Percentiles rank a stretch among this genome's conserved stretches.
phyloP scores from a whole-genome alignment of 2,329 filamentous ascomycete species.

The Aspergillus oerlinghausenensis region DNA sequence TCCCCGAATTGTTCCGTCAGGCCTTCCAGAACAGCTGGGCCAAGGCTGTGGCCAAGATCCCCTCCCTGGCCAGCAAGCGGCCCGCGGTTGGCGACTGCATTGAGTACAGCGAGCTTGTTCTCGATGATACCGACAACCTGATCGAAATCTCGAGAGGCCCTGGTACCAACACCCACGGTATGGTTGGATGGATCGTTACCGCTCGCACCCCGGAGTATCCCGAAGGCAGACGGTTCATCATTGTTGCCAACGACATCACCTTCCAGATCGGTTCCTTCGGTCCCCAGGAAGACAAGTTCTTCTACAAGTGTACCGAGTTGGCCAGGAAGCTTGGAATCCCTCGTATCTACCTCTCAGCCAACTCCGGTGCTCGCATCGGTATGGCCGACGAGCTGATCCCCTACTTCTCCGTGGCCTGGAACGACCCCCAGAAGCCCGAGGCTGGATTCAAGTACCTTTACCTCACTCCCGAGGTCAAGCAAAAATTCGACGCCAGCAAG shows the following conservation, averaged over 20 bases:
- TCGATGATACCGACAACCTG: constrained; percentile 89
- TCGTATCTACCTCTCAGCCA: constrained; percentile 95
- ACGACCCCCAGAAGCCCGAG: constrained; percentile 73
- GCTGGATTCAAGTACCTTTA: constrained; percentile 96
- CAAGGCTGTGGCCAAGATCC: constrained; percentile 68
- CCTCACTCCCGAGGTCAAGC: constrained; percentile 78
- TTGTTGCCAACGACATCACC: constrained; percentile 98
- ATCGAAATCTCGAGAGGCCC: constrained; percentile 92
- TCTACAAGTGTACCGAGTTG: constrained; percentile 97
- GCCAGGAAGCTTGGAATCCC: constrained; percentile 92
- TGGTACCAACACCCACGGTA: constrained; percentile 91
- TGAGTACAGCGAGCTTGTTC: constrained; percentile 86
- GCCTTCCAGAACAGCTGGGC: constrained; percentile 94
- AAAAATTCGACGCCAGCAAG: constrained; percentile 75
- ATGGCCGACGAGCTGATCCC: constrained; percentile 96
- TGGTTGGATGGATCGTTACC: constrained; percentile 97
- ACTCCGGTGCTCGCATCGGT: constrained; percentile 95
- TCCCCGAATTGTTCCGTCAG: constrained; percentile 98
- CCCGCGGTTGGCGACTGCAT: constrained; percentile 86
- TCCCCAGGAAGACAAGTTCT: constrained; percentile 94
- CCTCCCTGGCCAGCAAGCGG: constrained; percentile 71
- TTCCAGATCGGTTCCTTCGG: constrained; percentile 99
- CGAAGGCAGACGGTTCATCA: constrained; percentile 83
- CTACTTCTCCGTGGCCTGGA: constrained; percentile 96
- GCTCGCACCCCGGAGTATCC: constrained; percentile 96